Conservation (phyloP, 345 rosid species). For the Rhizophora apiculata region DNA sequence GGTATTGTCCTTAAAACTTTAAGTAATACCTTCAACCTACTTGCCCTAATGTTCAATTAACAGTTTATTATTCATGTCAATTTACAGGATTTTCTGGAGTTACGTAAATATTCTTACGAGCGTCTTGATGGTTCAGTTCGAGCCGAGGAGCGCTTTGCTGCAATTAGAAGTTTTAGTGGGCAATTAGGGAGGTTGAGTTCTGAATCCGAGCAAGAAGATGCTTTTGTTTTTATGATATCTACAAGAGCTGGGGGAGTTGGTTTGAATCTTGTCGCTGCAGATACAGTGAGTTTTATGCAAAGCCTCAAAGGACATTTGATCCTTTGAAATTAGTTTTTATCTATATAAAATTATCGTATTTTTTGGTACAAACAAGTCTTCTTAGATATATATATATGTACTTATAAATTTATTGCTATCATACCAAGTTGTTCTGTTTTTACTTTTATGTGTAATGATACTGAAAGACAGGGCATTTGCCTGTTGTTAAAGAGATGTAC, state of each 20-base stretch:
- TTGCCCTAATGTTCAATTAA: neutral
- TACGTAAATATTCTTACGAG: conserved; percentile 75
- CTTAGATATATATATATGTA: too few species aligned
- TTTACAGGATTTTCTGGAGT: conserved; percentile 76
- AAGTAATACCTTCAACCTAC: conserved; percentile 7
- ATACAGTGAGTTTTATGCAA: conserved; percentile 53
- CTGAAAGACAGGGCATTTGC: too few species aligned
- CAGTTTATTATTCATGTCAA: neutral
- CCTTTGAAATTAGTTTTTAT: too few species aligned
- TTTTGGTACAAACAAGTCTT: too few species aligned
- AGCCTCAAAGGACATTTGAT: neutral
- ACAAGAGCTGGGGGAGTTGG: conserved; percentile 98
- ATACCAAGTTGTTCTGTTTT: too few species aligned
- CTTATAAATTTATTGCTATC: too few species aligned
- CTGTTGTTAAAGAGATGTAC: too few species aligned
- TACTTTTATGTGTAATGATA: too few species aligned
- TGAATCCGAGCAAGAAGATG: conserved; percentile 41
- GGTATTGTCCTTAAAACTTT: conserved; percentile 30
- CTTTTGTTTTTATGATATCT: conserved; percentile 84
- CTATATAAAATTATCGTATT: too few species aligned
- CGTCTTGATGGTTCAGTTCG: conserved; percentile 96
- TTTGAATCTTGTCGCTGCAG: conserved; percentile 91
- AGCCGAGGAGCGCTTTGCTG: conserved; percentile 93
- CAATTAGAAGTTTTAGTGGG: conserved; percentile 70
- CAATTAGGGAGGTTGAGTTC: conserved; percentile 30